Conservation (phyloP, 441 rosid species). For the Breynia disticha region DNA sequence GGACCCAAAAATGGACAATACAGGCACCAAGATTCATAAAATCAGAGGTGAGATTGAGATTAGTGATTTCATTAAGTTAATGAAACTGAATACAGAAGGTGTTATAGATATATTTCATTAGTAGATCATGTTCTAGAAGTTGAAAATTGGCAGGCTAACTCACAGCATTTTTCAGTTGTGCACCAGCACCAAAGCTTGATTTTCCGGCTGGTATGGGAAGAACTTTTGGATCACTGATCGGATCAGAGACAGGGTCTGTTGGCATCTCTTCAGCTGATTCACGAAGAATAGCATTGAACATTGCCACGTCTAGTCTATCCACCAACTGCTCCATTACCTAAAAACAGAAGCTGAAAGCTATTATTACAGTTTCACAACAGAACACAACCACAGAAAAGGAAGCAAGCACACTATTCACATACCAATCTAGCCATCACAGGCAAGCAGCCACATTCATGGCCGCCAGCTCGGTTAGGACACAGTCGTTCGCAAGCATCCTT, state of each 20-base stretch:
- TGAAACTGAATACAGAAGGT: no score
- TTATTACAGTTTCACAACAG: background rate
- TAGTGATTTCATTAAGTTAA: no score
- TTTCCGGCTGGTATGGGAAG: conserved; percentile 79
- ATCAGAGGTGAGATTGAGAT: no score
- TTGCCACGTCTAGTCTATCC: conserved; percentile 87
- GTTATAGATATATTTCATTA: no score
- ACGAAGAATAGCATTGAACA: conserved; percentile 96
- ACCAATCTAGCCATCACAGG: conserved; percentile 76
- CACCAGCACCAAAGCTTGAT: conserved; percentile 94
- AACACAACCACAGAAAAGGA: no score
- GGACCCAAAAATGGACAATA: no score
- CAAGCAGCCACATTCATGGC: conserved; percentile 92
- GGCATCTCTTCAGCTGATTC: conserved; percentile 86
- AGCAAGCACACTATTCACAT: conserved; percentile 7
- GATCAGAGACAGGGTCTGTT: conserved; percentile 95
- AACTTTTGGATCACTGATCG: conserved; percentile 69
- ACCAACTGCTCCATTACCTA: conserved; percentile 97
- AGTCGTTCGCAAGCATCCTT: conserved; percentile 89
- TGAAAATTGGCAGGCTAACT: conserved; percentile 16
- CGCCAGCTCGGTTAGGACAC: conserved; percentile 90
- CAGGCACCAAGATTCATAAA: no score
- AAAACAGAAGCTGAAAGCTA: conserved; percentile 3
- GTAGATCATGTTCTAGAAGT: no score
- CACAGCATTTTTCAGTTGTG: conserved; percentile 82